Base-by-base conservation (phyloP, 805 yeast species). In the Wickerhamiella slavikovae region DNA sequence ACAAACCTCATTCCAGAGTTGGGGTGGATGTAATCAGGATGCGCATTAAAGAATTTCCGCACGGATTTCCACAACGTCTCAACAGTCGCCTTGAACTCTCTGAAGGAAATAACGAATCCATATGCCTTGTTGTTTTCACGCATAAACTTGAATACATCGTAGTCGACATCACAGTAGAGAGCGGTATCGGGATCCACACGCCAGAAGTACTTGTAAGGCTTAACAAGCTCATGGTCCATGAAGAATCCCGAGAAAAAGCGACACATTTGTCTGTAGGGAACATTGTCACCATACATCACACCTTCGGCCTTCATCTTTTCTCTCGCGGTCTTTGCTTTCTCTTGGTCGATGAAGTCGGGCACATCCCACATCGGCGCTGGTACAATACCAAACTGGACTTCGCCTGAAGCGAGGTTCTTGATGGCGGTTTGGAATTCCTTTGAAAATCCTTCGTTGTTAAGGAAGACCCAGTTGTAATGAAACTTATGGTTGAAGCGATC, bases 171-270 rank as follows among this genome's bases (percentile, higher is more conserved):
- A 54, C 82, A 73, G 38, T 47, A 60, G 30, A 67, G 52, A 25
- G 59, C 54, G 27, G 70, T 65, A 29, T 69, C 73, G 10, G 80
- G 77, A 47, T 72, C 82, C 25, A 74, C 70, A 36, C 82, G 57
- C 82, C 82, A 72, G 47, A 66, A 73, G 45, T 67, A 75, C 26
- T 63, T 65, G 46, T 71, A 71, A 15, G 61, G 56, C 28, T 54
- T 48, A 48, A 76, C 48, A 28, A 68, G 52, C 29, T 61, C 60
- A 42, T 72, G 72, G 30, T 63, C 54, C 49, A 61, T 70, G 48
- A 76, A 72, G 40, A 71, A 73, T 36, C 85, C 85, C 6, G 73
- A 61, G 48, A 72, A 71, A 51, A 69, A 75, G 28, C 78, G 68
- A 47, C 85, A 74, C 89, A 76, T 76, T 45, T 70, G 72, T 36